Base-by-base conservation (phyloP, 257 asterid genomes). In the Rehmannia glutinosa region DNA sequence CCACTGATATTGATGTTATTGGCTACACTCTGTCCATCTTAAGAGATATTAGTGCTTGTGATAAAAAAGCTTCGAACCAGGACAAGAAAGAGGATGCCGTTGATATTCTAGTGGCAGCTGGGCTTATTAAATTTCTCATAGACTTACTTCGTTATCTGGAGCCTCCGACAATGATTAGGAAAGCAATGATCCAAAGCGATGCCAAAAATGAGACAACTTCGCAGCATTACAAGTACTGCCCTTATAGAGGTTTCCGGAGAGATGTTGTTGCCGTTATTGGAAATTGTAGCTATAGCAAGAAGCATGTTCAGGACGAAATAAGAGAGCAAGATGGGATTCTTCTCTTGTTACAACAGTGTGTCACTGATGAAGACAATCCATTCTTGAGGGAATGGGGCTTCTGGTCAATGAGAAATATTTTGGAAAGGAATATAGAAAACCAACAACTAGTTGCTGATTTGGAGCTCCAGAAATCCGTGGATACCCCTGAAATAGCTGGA, bases 321-420 rank as follows among this genome's bases (percentile, higher is more conserved):
- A 80, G 96, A 66, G 86, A 81, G 76, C 66, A 70, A 50, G 77
- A 82, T 33, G 97, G 90, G 39, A 80, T 90, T 66, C 80, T 86
- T 66, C 54, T 87, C 17, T 27, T 92, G 76, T 69, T 92, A 57
- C 97, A 92, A 46, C 95, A 89, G 58, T 77, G 93, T 50, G 95
- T 83, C 59, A 42, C 70, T 27, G 98, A 89, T 71, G 98, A 87
- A 68, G 96, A 89, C 39, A 89, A 84, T 68, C 95, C 98, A 0
- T 92, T 81, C 71, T 64, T 87, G 82, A 89, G 97, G 81, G 97
- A 92, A 53, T 92, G 97, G 97, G 98, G 98, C 36, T 73, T 92
- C 39, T 92, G 95, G 95, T 35, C 83, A 1, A 70, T 77, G 66
- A 83, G 90, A 61, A 89, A 84, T 77, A 7, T 89, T 42, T 59